A percentile compares a stretch with the other conserved stretches of the same genome.
Evolutionary conservation across 805 yeast species (phyloP).

Genomic region (Brettanomyces anomalus): DNA sequence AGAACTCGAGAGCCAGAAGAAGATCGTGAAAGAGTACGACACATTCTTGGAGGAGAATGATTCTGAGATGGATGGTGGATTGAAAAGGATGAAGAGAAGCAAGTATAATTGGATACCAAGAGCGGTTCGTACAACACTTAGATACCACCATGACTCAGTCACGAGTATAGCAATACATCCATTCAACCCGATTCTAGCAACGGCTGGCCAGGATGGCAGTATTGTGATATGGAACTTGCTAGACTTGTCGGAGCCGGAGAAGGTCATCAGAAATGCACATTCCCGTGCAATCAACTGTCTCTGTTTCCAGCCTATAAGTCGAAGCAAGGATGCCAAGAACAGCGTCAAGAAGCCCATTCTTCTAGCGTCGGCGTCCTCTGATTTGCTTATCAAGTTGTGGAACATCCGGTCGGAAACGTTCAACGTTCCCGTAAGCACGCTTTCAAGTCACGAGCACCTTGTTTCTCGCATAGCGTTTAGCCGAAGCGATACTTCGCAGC

Average conservation of each 20-base stretch:
- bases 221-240: constrained; percentile 62
- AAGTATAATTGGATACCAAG: constrained; percentile 59
- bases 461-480: constrained; percentile 57
- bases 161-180: constrained; percentile 70
- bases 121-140: constrained; percentile 31
- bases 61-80: background rate
- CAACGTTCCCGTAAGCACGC: constrained; percentile 38
- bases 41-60: constrained; percentile 4
- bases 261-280: constrained; percentile 59
- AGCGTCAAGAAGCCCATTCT: constrained; percentile 7
- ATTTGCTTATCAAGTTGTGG: constrained; percentile 61
- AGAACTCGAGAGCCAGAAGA: constrained; percentile 40
- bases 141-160: constrained; percentile 53
- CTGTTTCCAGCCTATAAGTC: constrained; percentile 39
- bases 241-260: constrained; percentile 53
- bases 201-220: constrained; percentile 66
- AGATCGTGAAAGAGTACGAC: constrained; percentile 28
- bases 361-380: constrained; percentile 44
- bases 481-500: constrained; percentile 31
- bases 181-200: constrained; percentile 49
- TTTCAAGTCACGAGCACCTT: constrained; percentile 84
- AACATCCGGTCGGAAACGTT: constrained; percentile 29
- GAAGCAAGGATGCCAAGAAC: background rate
- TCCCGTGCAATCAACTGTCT: constrained; percentile 56
- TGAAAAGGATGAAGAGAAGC: constrained; percentile 11